A percentile compares a stretch with the other conserved stretches of the same genome.
Evolutionary conservation across 352 stramenopile genomes (phyloP).

Genomic region (Globisporangium paroecandrum): DNA sequence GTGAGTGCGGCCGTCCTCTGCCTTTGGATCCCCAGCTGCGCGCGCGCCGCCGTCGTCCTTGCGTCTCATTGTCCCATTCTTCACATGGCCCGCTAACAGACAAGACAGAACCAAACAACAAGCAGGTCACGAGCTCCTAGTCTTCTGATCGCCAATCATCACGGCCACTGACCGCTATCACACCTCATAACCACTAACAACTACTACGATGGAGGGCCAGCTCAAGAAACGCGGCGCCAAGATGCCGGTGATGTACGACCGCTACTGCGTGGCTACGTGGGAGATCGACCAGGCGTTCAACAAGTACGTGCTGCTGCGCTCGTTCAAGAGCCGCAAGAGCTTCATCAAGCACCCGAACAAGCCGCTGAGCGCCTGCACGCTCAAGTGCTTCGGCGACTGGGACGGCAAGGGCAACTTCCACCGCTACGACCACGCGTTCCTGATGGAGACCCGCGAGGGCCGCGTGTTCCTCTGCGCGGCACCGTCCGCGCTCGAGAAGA

Average conservation of each 20-base stretch:
- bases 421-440: conserved; percentile 66
- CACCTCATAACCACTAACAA: background rate
- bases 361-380: conserved; percentile 47
- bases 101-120: background rate
- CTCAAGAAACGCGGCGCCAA: conserved; percentile 72
- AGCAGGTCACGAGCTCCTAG: background rate
- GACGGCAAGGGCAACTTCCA: conserved; percentile 75
- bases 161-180: background rate
- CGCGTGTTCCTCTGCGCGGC: conserved; percentile 78
- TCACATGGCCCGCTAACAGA: background rate
- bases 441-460: conserved; percentile 66
- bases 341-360: conserved; percentile 48
- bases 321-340: conserved; percentile 54
- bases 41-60: background rate
- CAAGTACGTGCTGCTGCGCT: conserved; percentile 65
- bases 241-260: conserved; percentile 77
- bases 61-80: conserved; percentile 1
- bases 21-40: background rate
- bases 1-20: background rate
- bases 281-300: conserved; percentile 42
- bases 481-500: conserved; percentile 43
- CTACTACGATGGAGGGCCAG: conserved; percentile 46
- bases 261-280: conserved; percentile 79
- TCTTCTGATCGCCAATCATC: background rate
- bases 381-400: conserved; percentile 78